Evolutionary conservation across 2,329 filamentous ascomycete species (phyloP).

Genomic region (Epichloe brachyelytri): DNA sequence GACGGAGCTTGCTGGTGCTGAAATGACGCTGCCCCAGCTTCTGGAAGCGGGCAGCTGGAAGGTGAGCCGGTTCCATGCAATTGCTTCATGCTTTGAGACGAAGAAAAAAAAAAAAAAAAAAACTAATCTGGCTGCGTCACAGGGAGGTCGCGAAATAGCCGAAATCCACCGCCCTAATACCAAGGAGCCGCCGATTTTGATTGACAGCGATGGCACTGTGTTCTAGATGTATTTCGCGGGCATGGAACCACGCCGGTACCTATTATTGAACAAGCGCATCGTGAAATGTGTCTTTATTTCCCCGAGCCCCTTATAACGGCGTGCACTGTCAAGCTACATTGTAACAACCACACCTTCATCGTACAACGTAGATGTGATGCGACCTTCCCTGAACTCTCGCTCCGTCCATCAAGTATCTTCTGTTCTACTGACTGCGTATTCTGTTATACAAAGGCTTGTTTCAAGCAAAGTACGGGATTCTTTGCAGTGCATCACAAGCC

Average conservation of each 20-base stretch:
- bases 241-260: not conserved
- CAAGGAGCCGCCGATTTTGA: conserved; percentile 91
- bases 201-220: conserved; percentile 90
- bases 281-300: too few species aligned
- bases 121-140: not conserved
- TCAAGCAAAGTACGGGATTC: too few species aligned
- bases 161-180: conserved; percentile 93
- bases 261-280: not conserved
- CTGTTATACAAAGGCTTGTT: too few species aligned
- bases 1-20: conserved; percentile 48
- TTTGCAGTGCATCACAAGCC: not conserved
- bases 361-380: too few species aligned
- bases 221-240: conserved; percentile 44
- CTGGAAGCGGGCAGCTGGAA: conserved; percentile 97
- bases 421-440: too few species aligned
- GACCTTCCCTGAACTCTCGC: too few species aligned
- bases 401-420: too few species aligned
- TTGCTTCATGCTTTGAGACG: too few species aligned
- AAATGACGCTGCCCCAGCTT: conserved; percentile 74
- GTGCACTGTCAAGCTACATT: too few species aligned
- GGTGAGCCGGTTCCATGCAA: conserved; percentile 38
- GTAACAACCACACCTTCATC: too few species aligned
- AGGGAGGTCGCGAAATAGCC: conserved; percentile 89
- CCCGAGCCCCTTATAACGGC: too few species aligned
- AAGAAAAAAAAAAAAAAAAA: too few species aligned